A percentile compares a stretch with the other conserved stretches of the same genome.
Evolutionary conservation across 1,284 basidiomycete genomes (phyloP).

Genomic region (Jaminaea rosea): DNA sequence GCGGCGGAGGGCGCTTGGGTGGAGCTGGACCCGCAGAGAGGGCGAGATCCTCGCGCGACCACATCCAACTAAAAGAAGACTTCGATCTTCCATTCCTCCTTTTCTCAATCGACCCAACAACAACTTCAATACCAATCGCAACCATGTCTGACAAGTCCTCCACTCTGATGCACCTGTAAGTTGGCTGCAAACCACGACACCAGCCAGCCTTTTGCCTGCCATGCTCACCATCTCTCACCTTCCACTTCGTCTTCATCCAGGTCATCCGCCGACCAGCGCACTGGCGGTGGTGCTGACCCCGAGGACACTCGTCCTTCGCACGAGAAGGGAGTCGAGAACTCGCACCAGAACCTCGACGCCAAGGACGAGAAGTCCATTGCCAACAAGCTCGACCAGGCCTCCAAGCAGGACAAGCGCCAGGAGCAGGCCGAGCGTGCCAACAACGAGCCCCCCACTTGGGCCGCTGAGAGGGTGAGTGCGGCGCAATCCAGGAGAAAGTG

Average conservation of each 20-base stretch:
- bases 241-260: slow-evolving; percentile 6
- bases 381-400: slow-evolving; percentile 38
- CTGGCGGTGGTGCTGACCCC: slow-evolving; percentile 25
- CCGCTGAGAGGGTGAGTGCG: slow-evolving; percentile 12
- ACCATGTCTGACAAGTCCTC: slow-evolving; percentile 8
- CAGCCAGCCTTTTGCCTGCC: not conserved
- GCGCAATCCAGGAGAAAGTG: not conserved
- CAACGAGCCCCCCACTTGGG: slow-evolving; percentile 21
- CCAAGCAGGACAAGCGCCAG: slow-evolving; percentile 32
- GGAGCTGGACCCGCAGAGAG: too few relatives aligned
- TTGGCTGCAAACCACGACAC: not conserved
- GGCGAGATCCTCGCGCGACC: too few relatives aligned
- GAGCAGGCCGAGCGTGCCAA: slow-evolving; percentile 19
- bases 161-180: slow-evolving; percentile 9
- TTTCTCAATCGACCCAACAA: too few relatives aligned
- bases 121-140: too few relatives aligned
- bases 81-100: too few relatives aligned
- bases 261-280: slow-evolving; percentile 29
- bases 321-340: slow-evolving; percentile 34
- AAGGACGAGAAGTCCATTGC: slow-evolving; percentile 37
- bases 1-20: too few relatives aligned
- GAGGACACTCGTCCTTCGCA: slow-evolving; percentile 28
- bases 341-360: slow-evolving; percentile 30
- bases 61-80: too few relatives aligned
- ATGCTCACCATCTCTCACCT: not conserved